phyloP scores from a whole-genome alignment of 192 early-diverging fungal genomes.

The Entomortierella parvispora region DNA sequence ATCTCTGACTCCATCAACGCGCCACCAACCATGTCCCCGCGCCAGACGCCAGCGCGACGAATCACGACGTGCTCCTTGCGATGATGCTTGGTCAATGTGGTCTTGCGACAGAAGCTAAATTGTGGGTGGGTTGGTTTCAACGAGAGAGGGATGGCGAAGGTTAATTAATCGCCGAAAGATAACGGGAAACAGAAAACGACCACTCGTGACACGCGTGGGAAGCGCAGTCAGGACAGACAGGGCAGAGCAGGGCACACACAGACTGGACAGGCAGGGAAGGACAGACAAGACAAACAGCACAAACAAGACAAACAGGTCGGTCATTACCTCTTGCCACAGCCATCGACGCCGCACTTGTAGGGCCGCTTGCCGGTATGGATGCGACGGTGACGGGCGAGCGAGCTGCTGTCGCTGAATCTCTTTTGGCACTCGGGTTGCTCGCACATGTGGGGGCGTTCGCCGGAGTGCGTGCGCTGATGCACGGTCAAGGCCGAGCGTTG shows the following conservation, averaged over 20 bases:
- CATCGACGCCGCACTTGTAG: slow-evolving; percentile 63
- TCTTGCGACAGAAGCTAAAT: slow-evolving; percentile 65
- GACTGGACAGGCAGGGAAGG: background rate
- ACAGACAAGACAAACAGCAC: background rate
- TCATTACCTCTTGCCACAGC: slow-evolving; percentile 58
- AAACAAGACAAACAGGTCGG: background rate
- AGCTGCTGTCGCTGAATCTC: slow-evolving; percentile 81
- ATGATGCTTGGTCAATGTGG: slow-evolving; percentile 63
- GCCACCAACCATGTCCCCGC: slow-evolving; percentile 8
- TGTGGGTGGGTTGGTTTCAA: background rate
- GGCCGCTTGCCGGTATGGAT: slow-evolving; percentile 75
- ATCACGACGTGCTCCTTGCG: slow-evolving; percentile 47
- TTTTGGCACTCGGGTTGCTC: slow-evolving; percentile 77
- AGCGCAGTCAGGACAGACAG: background rate
- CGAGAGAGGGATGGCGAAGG: too few species aligned
- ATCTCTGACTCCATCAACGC: slow-evolving; percentile 10
- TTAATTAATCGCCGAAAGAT: background rate
- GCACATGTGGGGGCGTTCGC: slow-evolving; percentile 79
- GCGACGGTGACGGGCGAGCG: slow-evolving; percentile 78
- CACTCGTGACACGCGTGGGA: slow-evolving; percentile 1
- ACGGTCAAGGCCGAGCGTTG: slow-evolving; percentile 84
- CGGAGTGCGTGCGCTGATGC: slow-evolving; percentile 82
- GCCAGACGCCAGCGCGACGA: slow-evolving; percentile 40
- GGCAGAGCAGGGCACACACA: background rate
- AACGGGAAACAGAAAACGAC: background rate